Evolutionary conservation across 2,329 filamentous ascomycete genomes (phyloP).

Genomic region (Pseudovirgaria hyperparasitica): DNA sequence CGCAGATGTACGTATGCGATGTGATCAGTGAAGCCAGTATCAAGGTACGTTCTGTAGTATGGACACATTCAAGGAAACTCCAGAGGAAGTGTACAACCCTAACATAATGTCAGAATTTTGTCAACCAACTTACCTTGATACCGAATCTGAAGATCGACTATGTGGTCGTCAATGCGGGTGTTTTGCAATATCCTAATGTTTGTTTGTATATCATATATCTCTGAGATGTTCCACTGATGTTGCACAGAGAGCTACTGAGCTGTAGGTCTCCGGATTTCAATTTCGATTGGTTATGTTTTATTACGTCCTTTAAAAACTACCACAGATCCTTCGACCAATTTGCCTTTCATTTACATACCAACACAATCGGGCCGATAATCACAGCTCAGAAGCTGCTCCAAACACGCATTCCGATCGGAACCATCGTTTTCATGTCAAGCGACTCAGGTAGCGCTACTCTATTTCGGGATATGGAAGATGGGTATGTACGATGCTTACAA

Average conservation of each 20-base stretch:
- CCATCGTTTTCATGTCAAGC: slow-evolving; percentile 42
- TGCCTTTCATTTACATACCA: slow-evolving; percentile 42
- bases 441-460: slow-evolving; percentile 40
- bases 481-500: slow-evolving; percentile 19
- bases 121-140: slow-evolving; percentile 24
- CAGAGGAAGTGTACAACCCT: slow-evolving; percentile 1
- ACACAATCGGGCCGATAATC: slow-evolving; percentile 47
- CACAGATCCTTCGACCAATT: slow-evolving; percentile 40
- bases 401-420: slow-evolving; percentile 33
- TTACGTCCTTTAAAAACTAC: slow-evolving; percentile 4
- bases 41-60: slow-evolving; percentile 26
- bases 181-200: slow-evolving; percentile 45
- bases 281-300: slow-evolving; percentile 1
- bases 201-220: slow-evolving; percentile 16
- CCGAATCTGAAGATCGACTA: slow-evolving; percentile 37
- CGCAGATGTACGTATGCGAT: slow-evolving; percentile 39
- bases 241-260: slow-evolving; percentile 36
- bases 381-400: slow-evolving; percentile 40
- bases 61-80: slow-evolving; percentile 4
- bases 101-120: slow-evolving; percentile 26
- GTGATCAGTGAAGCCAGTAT: slow-evolving; percentile 41
- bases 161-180: slow-evolving; percentile 44
- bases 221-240: slow-evolving; percentile 4
- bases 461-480: slow-evolving; percentile 44
- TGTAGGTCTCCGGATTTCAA: slow-evolving; percentile 24